Conservation (phyloP, 192 early-diverging fungal species). For the Phlyctochytrium bullatum region DNA sequence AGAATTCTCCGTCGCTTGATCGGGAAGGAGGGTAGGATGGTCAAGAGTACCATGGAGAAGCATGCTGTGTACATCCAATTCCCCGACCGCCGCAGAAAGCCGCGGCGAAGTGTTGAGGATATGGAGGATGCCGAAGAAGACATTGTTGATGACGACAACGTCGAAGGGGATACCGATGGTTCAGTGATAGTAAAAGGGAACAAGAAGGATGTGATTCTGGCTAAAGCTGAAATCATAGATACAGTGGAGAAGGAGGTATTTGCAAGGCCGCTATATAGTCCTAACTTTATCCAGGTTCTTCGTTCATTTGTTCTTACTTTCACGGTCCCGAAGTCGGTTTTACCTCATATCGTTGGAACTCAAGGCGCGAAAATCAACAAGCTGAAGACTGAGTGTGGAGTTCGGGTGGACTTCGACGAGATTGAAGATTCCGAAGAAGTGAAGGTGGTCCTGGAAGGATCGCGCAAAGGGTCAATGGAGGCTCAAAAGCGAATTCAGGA, state of each 20-base stretch:
- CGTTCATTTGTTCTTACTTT: constrained; percentile 61
- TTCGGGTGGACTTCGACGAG: constrained; percentile 72
- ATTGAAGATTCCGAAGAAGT: constrained; percentile 41
- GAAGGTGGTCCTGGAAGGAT: constrained; percentile 43
- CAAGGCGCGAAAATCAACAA: constrained; percentile 68
- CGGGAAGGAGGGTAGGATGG: constrained; percentile 83
- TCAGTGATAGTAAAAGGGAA: constrained; percentile 80
- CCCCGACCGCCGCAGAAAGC: constrained; percentile 54
- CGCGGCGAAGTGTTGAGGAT: constrained; percentile 40
- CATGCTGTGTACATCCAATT: constrained; percentile 61
- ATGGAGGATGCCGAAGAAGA: constrained; percentile 53
- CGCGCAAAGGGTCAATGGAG: constrained; percentile 26
- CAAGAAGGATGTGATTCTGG: constrained; percentile 73
- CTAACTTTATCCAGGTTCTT: constrained; percentile 31
- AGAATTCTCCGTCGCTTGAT: constrained; percentile 58
- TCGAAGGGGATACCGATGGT: constrained; percentile 37
- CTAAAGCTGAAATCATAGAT: constrained; percentile 79
- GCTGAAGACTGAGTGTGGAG: constrained; percentile 63
- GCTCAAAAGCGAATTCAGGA: constrained; percentile 38
- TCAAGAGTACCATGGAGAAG: constrained; percentile 75
- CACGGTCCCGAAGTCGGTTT: constrained; percentile 55
- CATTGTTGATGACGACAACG: constrained; percentile 31
- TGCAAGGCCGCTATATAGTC: not conserved
- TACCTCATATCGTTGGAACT: constrained; percentile 79
- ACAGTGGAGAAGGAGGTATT: constrained; percentile 74